Conservation (phyloP, 108 stramenopile species). For the Fragilaria crotonensis region DNA sequence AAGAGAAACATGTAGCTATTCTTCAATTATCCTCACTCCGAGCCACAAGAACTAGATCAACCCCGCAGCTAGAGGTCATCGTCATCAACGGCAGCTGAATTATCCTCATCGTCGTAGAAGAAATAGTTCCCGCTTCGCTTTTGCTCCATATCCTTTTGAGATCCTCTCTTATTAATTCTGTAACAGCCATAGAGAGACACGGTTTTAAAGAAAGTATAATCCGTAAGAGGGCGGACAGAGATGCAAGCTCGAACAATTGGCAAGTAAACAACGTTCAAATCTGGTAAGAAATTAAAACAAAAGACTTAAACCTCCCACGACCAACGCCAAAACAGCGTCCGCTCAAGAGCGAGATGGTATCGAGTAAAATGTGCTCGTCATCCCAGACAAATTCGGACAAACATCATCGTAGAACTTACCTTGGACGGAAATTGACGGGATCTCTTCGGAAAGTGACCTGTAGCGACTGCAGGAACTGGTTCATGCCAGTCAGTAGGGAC, state of each 20-base stretch:
- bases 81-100: constrained; percentile 43
- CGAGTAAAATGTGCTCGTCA: constrained; percentile 11
- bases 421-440: constrained; percentile 95
- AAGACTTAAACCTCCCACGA: constrained; percentile 45
- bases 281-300: constrained; percentile 75
- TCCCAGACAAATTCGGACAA: constrained; percentile 20
- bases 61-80: constrained; percentile 52
- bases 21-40: too few relatives aligned
- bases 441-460: constrained; percentile 99
- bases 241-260: too few relatives aligned
- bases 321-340: constrained; percentile 61
- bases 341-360: constrained; percentile 18
- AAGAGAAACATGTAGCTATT: too few relatives aligned
- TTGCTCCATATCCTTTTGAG: constrained; percentile 95
- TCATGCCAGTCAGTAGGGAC: constrained; percentile 95
- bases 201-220: background rate
- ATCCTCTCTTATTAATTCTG: constrained; percentile 92
- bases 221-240: too few relatives aligned
- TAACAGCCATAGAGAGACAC: constrained; percentile 1
- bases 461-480: constrained; percentile 93
- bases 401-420: constrained; percentile 28
- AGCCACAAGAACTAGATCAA: too few relatives aligned
- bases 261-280: constrained; percentile 6
- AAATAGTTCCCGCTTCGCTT: constrained; percentile 97
- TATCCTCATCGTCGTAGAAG: constrained; percentile 90